Base-by-base conservation (phyloP, 108 stramenopile genomes). In the Fistulifera pelliculosa region DNA sequence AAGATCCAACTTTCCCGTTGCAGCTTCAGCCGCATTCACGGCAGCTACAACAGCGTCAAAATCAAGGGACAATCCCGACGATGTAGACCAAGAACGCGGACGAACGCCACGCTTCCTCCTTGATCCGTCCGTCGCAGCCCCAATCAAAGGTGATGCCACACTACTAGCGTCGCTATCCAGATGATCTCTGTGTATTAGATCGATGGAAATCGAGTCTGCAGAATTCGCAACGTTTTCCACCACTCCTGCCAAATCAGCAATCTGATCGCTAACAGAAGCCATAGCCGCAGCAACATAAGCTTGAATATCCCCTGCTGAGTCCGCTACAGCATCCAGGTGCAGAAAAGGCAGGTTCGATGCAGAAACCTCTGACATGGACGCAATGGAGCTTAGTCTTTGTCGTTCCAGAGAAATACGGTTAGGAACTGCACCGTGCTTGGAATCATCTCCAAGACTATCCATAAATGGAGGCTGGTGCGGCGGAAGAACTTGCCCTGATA, bases 11-110 rank as follows among this genome's bases (percentile, higher is more conserved):
- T 69, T 73, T 22, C 69, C 75, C 21, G 80, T 76, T 35, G 80
- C 85, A 27, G 85, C 79, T 54, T 81, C 72, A n/a, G 80, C 86
- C 10, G 87, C 87, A 68, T 71, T 42, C 5, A 85, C 81, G 21
- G 83, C 87, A 21, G 81, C 74, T 22, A 68, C 75, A 48, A 90
- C 80, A 26, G 87, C 87, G 55, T 83, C 84, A 40, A 72, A 83
- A 62, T 85, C 87, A 14, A 84, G 78, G 18, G 74, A 67, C 3
- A 76, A 38, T 17, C 31, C 55, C 1, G 69, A 70, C 38, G 51
- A 27, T 5, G 56, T 56, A 0, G 68, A 69, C 18, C 15, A 51
- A 17, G 73, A 65, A 39, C 73, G 39, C 6, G 71, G 52, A 23
- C 70, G 47, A 23, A 51, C 66, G n/a, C 22, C 42, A 27, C 47